Conservation (phyloP, 495 filamentous ascomycete genomes). For the Penicillium goetzii region DNA sequence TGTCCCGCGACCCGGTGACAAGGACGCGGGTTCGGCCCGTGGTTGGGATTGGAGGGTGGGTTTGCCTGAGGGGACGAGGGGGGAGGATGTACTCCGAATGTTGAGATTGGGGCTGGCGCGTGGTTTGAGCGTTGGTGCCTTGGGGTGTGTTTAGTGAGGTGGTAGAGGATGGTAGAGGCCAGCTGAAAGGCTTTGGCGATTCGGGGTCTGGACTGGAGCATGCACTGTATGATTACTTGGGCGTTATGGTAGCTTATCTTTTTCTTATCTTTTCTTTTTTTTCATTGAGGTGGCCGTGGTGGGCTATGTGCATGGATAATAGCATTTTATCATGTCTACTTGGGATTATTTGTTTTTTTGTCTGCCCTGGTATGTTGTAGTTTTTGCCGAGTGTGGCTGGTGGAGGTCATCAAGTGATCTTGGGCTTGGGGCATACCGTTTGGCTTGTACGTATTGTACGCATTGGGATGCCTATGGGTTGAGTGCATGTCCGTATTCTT, state of each 20-base stretch:
- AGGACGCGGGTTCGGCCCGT: conserved; percentile 48
- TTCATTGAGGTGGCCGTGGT: background rate
- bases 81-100: conserved; percentile 68
- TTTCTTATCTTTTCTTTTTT: background rate
- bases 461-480: too few species aligned
- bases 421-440: too few species aligned
- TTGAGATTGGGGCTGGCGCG: conserved; percentile 74
- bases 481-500: too few species aligned
- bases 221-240: conserved; percentile 26
- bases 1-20: conserved; percentile 44
- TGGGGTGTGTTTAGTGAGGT: conserved; percentile 31
- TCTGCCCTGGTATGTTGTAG: too few species aligned
- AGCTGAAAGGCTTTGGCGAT: conserved; percentile 10
- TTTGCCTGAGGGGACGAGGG: conserved; percentile 58
- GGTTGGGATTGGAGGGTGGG: conserved; percentile 87
- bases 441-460: too few species aligned
- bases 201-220: conserved; percentile 2
- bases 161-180: too few species aligned
- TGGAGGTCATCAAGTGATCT: too few species aligned
- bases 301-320: background rate
- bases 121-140: conserved; percentile 49
- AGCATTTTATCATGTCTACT: background rate
- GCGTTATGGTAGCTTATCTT: background rate
- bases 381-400: too few species aligned
- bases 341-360: background rate